Evolutionary conservation across 2,329 filamentous ascomycete species (phyloP).

Genomic region (Monosporascus cannonballus): DNA sequence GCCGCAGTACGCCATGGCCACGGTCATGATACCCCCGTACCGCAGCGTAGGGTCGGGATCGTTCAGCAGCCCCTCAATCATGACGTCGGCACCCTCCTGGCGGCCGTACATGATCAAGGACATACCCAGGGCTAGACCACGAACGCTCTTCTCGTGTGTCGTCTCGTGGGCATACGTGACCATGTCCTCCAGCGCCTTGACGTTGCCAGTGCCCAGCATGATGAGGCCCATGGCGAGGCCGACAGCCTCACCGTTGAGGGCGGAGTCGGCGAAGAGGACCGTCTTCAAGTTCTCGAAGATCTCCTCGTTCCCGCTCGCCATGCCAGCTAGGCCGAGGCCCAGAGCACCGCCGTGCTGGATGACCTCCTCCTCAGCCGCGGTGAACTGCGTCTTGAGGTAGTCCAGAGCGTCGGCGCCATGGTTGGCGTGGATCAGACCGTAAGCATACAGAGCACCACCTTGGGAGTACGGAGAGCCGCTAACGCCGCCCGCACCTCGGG

Average conservation of each 20-base stretch:
- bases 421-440: constrained; percentile 95
- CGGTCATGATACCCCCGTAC: constrained; percentile 98
- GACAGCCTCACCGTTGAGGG: constrained; percentile 93
- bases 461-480: constrained; percentile 92
- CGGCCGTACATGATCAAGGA: constrained; percentile 96
- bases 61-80: constrained; percentile 87
- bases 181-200: constrained; percentile 91
- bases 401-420: constrained; percentile 86
- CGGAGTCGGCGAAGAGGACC: constrained; percentile 88
- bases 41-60: constrained; percentile 90
- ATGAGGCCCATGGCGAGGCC: constrained; percentile 95
- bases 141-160: constrained; percentile 97
- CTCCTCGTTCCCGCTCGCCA: constrained; percentile 87
- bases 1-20: constrained; percentile 93
- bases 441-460: constrained; percentile 90
- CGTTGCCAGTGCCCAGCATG: constrained; percentile 97
- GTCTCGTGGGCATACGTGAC: constrained; percentile 97
- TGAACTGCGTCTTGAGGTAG: constrained; percentile 71
- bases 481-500: constrained; percentile 60
- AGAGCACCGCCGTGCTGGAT: constrained; percentile 95
- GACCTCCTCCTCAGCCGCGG: constrained; percentile 76
- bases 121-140: constrained; percentile 92
- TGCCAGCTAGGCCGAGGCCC: constrained; percentile 91
- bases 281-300: constrained; percentile 88
- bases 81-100: constrained; percentile 88